These are phyloP conservation scores for Tetracentron sinense DNA, from an alignment of 164 flowering plant genomes.

Conservation along the genomic window DNA sequence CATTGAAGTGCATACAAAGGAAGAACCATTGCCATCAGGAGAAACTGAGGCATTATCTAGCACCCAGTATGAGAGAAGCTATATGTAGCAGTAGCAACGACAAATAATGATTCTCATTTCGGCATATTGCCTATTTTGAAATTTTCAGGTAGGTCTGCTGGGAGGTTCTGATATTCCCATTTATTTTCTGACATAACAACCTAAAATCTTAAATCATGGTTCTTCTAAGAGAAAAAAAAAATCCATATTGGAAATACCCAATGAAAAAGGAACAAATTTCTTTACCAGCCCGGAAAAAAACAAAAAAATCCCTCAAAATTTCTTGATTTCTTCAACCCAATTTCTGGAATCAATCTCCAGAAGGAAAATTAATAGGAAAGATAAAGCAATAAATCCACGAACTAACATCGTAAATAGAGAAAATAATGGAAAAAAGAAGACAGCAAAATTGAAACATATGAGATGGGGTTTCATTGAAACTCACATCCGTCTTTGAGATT, in stretches of 20 bases:
- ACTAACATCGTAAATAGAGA: not conserved
- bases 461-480: slow-evolving; percentile 14
- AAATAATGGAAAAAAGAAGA: not conserved
- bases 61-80: too few species aligned
- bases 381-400: not conserved
- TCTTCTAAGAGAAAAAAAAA: not conserved
- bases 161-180: not conserved
- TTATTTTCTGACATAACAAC: not conserved
- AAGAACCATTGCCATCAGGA: too few species aligned
- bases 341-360: not conserved
- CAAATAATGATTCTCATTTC: too few species aligned
- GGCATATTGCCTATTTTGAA: not conserved
- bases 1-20: too few species aligned
- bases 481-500: slow-evolving; percentile 82
- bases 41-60: too few species aligned
- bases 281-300: too few species aligned
- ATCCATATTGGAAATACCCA: not conserved
- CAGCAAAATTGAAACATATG: not conserved
- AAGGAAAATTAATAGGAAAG: not conserved
- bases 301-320: not conserved
- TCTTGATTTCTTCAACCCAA: slow-evolving; percentile 1
- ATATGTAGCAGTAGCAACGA: too few species aligned
- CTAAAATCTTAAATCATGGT: not conserved
- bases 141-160: not conserved
- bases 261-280: too few species aligned